Evolutionary conservation across 768 basidiomycete species (phyloP), one percentile per base, ranked within the genome.

Genomic region (Pluteus cervinus): DNA sequence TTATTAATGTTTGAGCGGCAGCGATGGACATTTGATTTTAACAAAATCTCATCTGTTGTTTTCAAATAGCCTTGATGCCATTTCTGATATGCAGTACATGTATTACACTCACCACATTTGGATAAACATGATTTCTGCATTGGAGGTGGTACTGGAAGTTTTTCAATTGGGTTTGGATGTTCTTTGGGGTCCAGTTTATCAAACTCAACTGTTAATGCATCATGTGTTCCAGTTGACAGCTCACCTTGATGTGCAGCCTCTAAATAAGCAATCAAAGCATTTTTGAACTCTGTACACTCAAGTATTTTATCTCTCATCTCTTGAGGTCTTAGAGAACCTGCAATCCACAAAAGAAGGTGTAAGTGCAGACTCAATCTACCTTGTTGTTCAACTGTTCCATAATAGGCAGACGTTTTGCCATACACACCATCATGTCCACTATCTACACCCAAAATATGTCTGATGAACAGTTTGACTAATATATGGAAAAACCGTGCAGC

Each of bases 361-460:
- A 58, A 29, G 42, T 62, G 60, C 8, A 62, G 15, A 3, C 57
- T 54, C 4, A 54, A 23, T 4, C 56, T 40, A 4, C 57, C 58
- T 45, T 62, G 60, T 21, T 53, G 45, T 37, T 62, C 59, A 7
- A 61, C 58, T 5, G 57, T 56, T 2, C 57, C 57, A 43, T 62
- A 58, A 36, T 55, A 60, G 1, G 37, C 47, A 4, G 26, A 8
- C 5, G 46, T 49, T 0, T 42, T n/a, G 6, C 56, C 54, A 42
- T 44, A 58, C 17, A 56, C 16, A 3, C 49, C 50, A n/a, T 12
- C 15, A 12, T 42, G 28, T 6, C 33, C 28, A 15, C 22, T 21
- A 6, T 36, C 40, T 30, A 41, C 36, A 11, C 47, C 24, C 33
- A 46, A 12, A 32, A 49, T 33, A 16, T 6, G 22, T 18, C 6